Conservation (phyloP, 495 filamentous ascomycete genomes). For the Trichoderma orchidacearum region DNA sequence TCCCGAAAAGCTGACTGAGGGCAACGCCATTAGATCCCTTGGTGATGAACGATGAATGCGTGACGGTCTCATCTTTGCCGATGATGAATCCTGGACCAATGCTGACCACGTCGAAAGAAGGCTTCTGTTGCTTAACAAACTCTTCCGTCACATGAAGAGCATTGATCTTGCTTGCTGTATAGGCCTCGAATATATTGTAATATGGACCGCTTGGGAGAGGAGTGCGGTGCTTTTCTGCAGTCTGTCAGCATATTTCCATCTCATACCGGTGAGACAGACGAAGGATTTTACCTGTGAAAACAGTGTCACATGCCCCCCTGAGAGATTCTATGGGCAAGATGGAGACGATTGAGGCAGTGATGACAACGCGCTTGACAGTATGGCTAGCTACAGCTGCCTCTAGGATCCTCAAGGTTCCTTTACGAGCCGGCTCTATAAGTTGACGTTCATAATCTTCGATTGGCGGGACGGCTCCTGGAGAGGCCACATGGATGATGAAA, state of each 20-base stretch:
- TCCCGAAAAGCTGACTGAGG: conserved; percentile 10
- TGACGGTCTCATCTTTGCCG: conserved; percentile 28
- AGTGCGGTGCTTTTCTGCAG: conserved; percentile 4
- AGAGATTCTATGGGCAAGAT: conserved; percentile 3
- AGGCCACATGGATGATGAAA: conserved; percentile 31
- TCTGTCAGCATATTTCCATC: too few species aligned
- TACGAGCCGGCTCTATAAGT: conserved; percentile 58
- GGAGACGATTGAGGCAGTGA: conserved; percentile 30
- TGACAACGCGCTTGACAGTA: conserved; percentile 48
- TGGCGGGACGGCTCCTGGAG: conserved; percentile 10
- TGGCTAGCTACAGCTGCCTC: conserved; percentile 51
- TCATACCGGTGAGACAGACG: too few species aligned
- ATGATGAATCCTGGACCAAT: conserved; percentile 10
- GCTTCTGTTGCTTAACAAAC: conserved; percentile 24
- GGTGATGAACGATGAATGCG: too few species aligned
- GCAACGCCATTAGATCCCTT: conserved; percentile 16
- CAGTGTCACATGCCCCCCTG: conserved; percentile 11
- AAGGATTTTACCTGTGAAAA: too few species aligned
- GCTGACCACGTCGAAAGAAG: conserved; percentile 4
- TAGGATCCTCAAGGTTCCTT: conserved; percentile 61
- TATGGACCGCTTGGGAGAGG: conserved; percentile 19
- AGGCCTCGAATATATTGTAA: conserved; percentile 19
- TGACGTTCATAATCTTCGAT: conserved; percentile 35
- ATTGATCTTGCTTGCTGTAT: conserved; percentile 25
- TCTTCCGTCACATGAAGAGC: conserved; percentile 27